Conservation (phyloP, 2,329 filamentous ascomycete species). For the Colletotrichum sp. region DNA sequence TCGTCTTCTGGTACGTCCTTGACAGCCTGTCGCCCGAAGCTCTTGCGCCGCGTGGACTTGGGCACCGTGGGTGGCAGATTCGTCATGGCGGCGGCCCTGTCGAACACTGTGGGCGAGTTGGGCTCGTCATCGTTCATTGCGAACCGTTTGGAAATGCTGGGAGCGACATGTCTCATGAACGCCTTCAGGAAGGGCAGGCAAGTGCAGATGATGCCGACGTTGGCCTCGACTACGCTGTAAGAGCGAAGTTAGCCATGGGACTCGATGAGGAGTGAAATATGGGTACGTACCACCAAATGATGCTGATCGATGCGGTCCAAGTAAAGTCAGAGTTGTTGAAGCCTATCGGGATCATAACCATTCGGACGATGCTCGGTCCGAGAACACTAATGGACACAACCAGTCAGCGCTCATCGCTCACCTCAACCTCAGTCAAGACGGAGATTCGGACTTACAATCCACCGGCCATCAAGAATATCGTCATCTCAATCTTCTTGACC, state of each 20-base stretch:
- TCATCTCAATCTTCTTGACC: conserved; percentile 20
- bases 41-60: not conserved
- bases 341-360: conserved; percentile 15
- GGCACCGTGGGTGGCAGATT: not conserved
- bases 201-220: conserved; percentile 18
- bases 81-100: conserved; percentile 5
- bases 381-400: not conserved
- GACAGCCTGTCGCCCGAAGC: not conserved
- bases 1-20: not conserved
- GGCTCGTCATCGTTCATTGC: not conserved
- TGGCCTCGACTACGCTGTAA: conserved; percentile 12
- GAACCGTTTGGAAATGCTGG: not conserved
- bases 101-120: conserved; percentile 1
- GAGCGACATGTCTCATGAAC: not conserved
- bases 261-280: not conserved
- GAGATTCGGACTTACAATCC: conserved; percentile 1
- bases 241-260: not conserved
- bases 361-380: conserved; percentile 14
- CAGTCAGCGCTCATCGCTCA: not conserved
- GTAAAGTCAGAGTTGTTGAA: conserved; percentile 13
- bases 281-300: conserved; percentile 15
- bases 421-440: rapidly evolving
- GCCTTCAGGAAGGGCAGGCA: conserved; percentile 19
- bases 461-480: conserved; percentile 16
- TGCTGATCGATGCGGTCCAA: conserved; percentile 18